Evolutionary conservation across 306 rosid species (phyloP), one percentile per base, ranked within the genome.

Genomic region (Lupinus albus): DNA sequence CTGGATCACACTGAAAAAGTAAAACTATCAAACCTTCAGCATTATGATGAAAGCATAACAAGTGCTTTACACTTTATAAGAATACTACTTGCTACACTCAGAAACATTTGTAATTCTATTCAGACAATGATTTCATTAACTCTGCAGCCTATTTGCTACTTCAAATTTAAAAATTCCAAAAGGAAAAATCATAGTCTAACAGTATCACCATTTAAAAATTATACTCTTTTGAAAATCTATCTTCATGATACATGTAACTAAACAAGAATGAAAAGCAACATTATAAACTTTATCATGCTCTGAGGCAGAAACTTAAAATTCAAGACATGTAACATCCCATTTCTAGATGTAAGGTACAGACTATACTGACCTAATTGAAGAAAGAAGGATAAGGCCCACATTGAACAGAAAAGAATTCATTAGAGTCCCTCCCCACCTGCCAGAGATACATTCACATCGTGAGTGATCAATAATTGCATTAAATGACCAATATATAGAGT

Each of bases 351-450:
- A 36, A 36, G 47, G 16, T 52, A 38, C 10, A 8, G 61, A 50
- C 72, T 45, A 76, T 45, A 72, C 83, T 28, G 75, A 87, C 95
- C 92, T 51, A 17, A 51, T 51, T 67, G 97, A 93, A 81, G 84
- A 83, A 54, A 93, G 97, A 69, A 93, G 99, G 81, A 93, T 90
- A 61, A 93, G 97, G 39, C 83, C 99, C 72, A 93, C 97, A 32
- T 93, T 93, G 75, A 93, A 93, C 46, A 93, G 84, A 81, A 93
- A 93, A 14, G 99, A 93, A 83, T 90, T 93, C 99, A 93, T 93
- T 41, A 93, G 94, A 74, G 97, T 93, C 11, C 70, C 97, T 75
- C 99, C 99, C 99, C 97, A 93, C 85, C 99, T 93, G 84, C 64
- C 74, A 76, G 12, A 54, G 63, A 53, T 10, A 49, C 48, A 64